A percentile compares a stretch with the other conserved stretches of the same genome.
phyloP scores from a whole-genome alignment of 495 filamentous ascomycete genomes.

The Neurospora sp. region DNA sequence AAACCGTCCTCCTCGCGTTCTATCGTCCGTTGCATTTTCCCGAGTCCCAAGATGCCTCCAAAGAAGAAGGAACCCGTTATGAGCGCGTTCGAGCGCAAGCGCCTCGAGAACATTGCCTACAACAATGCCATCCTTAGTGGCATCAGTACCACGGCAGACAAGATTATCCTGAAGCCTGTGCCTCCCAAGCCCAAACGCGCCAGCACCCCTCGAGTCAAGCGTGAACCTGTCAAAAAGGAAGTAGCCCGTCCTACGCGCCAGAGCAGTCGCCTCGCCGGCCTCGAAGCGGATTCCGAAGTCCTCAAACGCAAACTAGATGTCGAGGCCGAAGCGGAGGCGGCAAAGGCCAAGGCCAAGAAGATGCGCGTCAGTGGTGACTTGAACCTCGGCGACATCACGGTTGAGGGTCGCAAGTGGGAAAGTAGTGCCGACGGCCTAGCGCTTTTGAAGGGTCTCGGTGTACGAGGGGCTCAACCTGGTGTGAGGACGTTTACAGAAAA shows the following conservation, averaged over 20 bases:
- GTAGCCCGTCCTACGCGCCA: constrained; percentile 30
- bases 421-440: constrained; percentile 31
- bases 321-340: constrained; percentile 48
- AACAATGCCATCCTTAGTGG: constrained; percentile 44
- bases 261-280: constrained; percentile 41
- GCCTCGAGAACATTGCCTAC: constrained; percentile 43
- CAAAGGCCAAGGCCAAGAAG: constrained; percentile 58
- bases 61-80: constrained; percentile 25
- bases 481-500: constrained; percentile 69
- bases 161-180: constrained; percentile 21
- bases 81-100: constrained; percentile 44
- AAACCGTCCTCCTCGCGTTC: background rate
- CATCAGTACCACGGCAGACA: constrained; percentile 22
- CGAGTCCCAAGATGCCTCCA: constrained; percentile 11
- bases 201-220: constrained; percentile 13
- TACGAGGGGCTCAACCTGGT: constrained; percentile 63
- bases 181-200: constrained; percentile 17
- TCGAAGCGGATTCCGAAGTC: constrained; percentile 51
- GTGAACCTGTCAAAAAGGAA: constrained; percentile 23
- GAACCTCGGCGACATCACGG: constrained; percentile 65
- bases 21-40: too few relatives aligned
- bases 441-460: constrained; percentile 31
- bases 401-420: constrained; percentile 58
- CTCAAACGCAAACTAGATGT: constrained; percentile 75
- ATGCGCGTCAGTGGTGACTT: constrained; percentile 61